Evolutionary conservation across 139 green algal species (phyloP).

Genomic region (Tetradesmus obliquus): DNA sequence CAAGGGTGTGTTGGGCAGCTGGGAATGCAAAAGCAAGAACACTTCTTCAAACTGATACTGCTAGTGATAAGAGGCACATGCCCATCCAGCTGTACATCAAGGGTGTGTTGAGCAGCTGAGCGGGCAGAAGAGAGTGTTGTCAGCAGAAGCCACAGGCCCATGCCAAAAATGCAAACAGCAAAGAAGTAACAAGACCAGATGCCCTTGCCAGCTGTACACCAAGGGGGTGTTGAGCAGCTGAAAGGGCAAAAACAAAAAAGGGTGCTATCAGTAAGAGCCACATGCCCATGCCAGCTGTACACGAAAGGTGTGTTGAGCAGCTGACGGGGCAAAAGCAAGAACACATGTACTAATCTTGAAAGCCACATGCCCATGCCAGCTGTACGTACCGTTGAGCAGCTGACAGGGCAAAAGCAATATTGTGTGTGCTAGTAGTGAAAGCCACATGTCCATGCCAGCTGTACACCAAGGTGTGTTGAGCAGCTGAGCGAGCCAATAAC

Average conservation of each 20-base stretch:
- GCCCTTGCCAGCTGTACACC: neutral
- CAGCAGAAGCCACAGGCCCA: neutral
- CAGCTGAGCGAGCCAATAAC: neutral
- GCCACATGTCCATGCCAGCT: neutral
- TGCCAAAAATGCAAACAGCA: neutral
- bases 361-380: no score
- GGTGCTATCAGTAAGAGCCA: no score
- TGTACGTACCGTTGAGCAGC: no score
- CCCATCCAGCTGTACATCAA: conserved; percentile 14
- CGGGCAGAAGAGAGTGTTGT: neutral
- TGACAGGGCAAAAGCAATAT: no score
- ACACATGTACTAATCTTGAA: no score
- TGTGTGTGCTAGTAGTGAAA: no score
- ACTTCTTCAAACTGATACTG: neutral
- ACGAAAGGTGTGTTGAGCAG: conserved; percentile 13
- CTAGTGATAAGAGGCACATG: no score
- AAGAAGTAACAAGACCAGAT: neutral
- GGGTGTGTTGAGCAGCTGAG: conserved; percentile 10
- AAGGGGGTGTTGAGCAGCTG: neutral
- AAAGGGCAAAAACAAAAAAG: no score
- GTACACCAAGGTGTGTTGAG: conserved; percentile 24
- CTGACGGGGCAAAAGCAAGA: neutral
- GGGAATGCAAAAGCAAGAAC: neutral
- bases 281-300: neutral
- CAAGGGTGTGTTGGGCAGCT: conserved; percentile 24